Evolutionary conservation across 352 stramenopile species (phyloP).

Genomic region (Blastocystis sp.): DNA sequence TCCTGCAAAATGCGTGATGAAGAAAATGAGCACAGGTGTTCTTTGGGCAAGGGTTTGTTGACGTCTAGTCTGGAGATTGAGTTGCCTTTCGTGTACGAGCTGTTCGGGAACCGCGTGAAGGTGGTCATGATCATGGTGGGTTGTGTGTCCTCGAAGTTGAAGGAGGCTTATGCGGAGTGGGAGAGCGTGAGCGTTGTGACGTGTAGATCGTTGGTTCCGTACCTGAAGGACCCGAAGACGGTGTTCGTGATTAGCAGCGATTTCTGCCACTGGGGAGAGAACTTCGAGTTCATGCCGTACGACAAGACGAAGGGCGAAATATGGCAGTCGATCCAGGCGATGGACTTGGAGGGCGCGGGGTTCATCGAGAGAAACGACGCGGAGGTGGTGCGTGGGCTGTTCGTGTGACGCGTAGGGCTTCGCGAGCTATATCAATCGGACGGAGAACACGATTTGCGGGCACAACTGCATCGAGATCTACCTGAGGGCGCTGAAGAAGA

Average conservation of each 20-base stretch:
- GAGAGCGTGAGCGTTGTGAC: neutral
- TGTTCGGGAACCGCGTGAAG: constrained; percentile 18
- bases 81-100: constrained; percentile 39
- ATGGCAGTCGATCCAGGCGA: constrained; percentile 90
- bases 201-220: constrained; percentile 80
- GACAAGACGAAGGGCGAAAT: constrained; percentile 85
- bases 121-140: constrained; percentile 58
- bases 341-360: constrained; percentile 84
- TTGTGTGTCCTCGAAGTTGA: neutral
- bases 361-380: constrained; percentile 89
- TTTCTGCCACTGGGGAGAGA: constrained; percentile 93
- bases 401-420: constrained; percentile 80
- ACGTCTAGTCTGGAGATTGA: constrained; percentile 20
- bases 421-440: constrained; percentile 90
- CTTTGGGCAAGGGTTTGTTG: neutral
- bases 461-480: constrained; percentile 87
- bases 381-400: constrained; percentile 3
- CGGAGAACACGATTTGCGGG: constrained; percentile 94
- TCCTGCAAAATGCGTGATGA: constrained; percentile 21
- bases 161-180: constrained; percentile 23
- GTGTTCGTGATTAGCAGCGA: constrained; percentile 94
- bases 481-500: constrained; percentile 28
- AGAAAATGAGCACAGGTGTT: constrained; percentile 42
- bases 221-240: constrained; percentile 88
- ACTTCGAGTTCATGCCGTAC: constrained; percentile 88